A percentile compares a stretch with the other conserved stretches of the same genome.
Evolutionary conservation across 176 grass and related monocot species (phyloP).

Genomic region (Rhynchospora breviuscula): DNA sequence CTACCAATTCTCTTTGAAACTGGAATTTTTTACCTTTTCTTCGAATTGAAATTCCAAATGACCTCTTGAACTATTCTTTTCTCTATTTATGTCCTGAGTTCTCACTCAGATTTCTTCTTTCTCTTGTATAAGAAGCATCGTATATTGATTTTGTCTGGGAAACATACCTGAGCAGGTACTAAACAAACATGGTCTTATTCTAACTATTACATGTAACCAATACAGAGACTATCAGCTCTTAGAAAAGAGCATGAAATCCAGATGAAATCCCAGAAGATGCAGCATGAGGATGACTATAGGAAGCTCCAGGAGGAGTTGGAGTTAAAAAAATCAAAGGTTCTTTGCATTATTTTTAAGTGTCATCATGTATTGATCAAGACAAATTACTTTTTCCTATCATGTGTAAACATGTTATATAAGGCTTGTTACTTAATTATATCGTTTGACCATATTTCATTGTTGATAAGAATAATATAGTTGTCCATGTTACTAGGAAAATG

Average conservation of each 20-base stretch:
- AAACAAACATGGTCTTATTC: not conserved
- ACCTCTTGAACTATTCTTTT: too few relatives aligned
- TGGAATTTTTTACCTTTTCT: too few relatives aligned
- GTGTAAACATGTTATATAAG: not conserved
- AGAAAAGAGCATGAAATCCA: slow-evolving; percentile 82
- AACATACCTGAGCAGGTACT: not conserved
- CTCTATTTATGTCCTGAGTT: too few relatives aligned
- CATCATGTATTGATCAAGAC: not conserved
- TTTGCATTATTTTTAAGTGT: not conserved
- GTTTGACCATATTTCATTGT: not conserved
- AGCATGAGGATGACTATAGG: slow-evolving; percentile 72
- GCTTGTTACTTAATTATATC: not conserved
- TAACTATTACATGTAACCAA: slow-evolving; percentile 15
- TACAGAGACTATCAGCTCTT: slow-evolving; percentile 56
- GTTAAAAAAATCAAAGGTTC: slow-evolving; percentile 87
- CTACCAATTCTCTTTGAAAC: too few relatives aligned
- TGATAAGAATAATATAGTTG: not conserved
- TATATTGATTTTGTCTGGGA: too few relatives aligned
- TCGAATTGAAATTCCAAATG: too few relatives aligned
- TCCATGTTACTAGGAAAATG: not conserved
- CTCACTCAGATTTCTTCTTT: too few relatives aligned
- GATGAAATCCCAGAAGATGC: slow-evolving; percentile 58
- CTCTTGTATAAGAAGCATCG: too few relatives aligned
- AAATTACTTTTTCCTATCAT: not conserved
- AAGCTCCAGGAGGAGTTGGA: slow-evolving; percentile 84